These are phyloP conservation scores for Exserohilum turcica DNA, from an alignment of 2,329 filamentous ascomycete genomes.

Conservation along the genomic window DNA sequence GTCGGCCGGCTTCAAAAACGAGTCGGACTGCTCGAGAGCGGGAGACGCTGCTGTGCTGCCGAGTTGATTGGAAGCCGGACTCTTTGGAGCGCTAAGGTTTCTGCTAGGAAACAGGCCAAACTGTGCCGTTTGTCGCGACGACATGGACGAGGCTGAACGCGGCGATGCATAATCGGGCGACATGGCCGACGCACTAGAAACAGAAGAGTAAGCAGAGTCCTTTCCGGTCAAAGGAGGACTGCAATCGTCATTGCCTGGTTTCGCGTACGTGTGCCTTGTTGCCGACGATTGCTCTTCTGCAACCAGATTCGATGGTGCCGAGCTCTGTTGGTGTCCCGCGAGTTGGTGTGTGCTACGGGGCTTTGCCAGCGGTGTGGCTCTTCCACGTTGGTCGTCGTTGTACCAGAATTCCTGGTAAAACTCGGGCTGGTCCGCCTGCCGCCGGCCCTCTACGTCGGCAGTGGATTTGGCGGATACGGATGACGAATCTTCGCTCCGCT, in stretches of 20 bases:
- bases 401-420: slow-evolving; percentile 32
- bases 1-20: slow-evolving; percentile 23
- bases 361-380: slow-evolving; percentile 18
- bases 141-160: slow-evolving; percentile 38
- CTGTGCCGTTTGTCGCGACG: slow-evolving; percentile 40
- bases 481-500: slow-evolving; percentile 23
- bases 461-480: slow-evolving; percentile 14
- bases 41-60: slow-evolving; percentile 35
- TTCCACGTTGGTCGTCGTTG: slow-evolving; percentile 25
- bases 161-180: slow-evolving; percentile 34
- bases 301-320: slow-evolving; percentile 16
- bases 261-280: slow-evolving; percentile 14
- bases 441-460: slow-evolving; percentile 26
- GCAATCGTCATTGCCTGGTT: slow-evolving; percentile 24
- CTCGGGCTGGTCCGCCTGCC: slow-evolving; percentile 22
- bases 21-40: slow-evolving; percentile 14
- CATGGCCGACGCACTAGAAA: slow-evolving; percentile 42
- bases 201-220: slow-evolving; percentile 48
- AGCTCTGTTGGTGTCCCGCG: slow-evolving; percentile 21
- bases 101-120: slow-evolving; percentile 45
- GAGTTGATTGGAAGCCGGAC: slow-evolving; percentile 36
- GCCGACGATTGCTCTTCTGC: slow-evolving; percentile 18
- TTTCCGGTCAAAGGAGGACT: slow-evolving; percentile 45
- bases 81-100: slow-evolving; percentile 39
- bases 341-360: slow-evolving; percentile 17